Evolutionary conservation across 495 filamentous ascomycete species (phyloP).

Genomic region (Penicillium angulare): DNA sequence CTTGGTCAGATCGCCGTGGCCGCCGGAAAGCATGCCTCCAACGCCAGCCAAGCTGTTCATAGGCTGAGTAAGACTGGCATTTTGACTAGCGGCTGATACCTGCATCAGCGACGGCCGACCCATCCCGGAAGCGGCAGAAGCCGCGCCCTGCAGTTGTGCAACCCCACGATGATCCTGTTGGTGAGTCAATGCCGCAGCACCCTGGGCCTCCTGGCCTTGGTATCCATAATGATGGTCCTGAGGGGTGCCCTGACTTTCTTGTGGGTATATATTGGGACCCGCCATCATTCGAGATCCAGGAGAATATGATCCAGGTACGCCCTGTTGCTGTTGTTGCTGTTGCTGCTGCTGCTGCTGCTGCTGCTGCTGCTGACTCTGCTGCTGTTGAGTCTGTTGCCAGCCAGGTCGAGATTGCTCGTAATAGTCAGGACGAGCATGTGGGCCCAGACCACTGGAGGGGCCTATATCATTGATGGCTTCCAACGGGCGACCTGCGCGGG

Average conservation of each 20-base stretch:
- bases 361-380: conserved; percentile 53
- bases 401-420: conserved; percentile 49
- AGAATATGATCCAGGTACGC: conserved; percentile 41
- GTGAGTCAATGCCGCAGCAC: conserved; percentile 56
- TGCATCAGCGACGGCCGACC: conserved; percentile 43
- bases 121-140: conserved; percentile 56
- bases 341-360: conserved; percentile 55
- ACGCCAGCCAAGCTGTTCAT: conserved; percentile 47
- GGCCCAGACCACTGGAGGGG: conserved; percentile 29
- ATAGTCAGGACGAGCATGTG: conserved; percentile 42
- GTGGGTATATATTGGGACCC: conserved; percentile 37
- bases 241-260: conserved; percentile 36
- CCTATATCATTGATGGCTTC: conserved; percentile 39
- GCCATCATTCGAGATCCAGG: conserved; percentile 44
- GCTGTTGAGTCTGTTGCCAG: conserved; percentile 45
- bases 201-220: conserved; percentile 47
- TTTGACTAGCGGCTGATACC: conserved; percentile 45
- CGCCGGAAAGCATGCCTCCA: conserved; percentile 47
- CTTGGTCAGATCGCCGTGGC: conserved; percentile 70
- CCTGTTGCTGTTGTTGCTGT: conserved; percentile 43
- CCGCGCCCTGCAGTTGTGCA: conserved; percentile 75
- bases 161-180: conserved; percentile 81
- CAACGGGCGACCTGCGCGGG: conserved; percentile 48
- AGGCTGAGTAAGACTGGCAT: conserved; percentile 47
- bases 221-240: conserved; percentile 48